Evolutionary conservation across 2,329 filamentous ascomycete genomes (phyloP).

Genomic region (Paecilomyces sp.): DNA sequence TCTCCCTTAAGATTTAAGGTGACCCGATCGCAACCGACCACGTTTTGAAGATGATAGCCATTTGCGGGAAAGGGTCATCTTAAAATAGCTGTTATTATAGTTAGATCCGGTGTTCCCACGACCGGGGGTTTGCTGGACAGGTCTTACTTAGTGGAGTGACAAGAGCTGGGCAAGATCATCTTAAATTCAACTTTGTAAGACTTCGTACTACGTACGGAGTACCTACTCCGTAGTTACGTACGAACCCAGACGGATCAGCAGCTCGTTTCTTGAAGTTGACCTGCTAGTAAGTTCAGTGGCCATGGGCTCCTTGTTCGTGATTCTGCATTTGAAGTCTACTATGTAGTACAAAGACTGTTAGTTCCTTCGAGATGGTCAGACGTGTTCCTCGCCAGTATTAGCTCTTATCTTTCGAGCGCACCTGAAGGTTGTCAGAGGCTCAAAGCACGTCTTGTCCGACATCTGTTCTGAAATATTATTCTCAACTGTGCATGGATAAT

Average conservation of each 20-base stretch:
- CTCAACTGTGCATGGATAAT: neutral
- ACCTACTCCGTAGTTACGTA: too few relatives aligned
- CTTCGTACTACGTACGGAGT: too few relatives aligned
- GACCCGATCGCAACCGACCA: neutral
- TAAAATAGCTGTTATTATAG: neutral
- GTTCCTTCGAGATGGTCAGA: neutral
- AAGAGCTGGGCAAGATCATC: neutral
- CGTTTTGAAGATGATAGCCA: neutral
- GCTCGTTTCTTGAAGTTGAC: neutral
- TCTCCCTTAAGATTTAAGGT: neutral
- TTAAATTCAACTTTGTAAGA: neutral
- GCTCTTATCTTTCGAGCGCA: neutral
- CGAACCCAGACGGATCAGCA: neutral
- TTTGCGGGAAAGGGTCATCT: neutral
- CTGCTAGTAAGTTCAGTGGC: neutral
- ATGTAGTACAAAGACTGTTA: neutral
- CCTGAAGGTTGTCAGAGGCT: neutral
- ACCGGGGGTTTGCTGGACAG: neutral
- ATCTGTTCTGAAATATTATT: neutral
- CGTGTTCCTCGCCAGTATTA: neutral
- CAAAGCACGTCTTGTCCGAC: too few relatives aligned
- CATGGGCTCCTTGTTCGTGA: neutral
- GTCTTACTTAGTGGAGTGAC: neutral
- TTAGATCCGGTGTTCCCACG: neutral
- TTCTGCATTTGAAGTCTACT: neutral